These are phyloP conservation scores for Pinus tabuliformis DNA, from an alignment of 75 land plant genomes.

Conservation along the genomic window DNA sequence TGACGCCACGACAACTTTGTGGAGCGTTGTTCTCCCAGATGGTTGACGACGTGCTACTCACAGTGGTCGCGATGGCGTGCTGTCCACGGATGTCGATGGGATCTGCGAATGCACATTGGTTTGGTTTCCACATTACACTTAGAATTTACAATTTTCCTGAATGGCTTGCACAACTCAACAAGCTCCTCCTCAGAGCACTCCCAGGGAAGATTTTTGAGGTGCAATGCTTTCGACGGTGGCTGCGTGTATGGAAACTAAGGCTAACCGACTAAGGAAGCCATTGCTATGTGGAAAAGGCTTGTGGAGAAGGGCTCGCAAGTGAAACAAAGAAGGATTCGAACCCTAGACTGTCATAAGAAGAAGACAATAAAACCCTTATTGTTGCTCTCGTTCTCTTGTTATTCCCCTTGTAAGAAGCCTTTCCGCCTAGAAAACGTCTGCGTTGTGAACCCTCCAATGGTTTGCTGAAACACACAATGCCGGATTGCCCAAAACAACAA, in stretches of 20 bases:
- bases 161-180: constrained; percentile 87
- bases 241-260: constrained; percentile 93
- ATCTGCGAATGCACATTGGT: too few relatives aligned
- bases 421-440: neutral
- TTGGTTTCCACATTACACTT: constrained; percentile 97
- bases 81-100: too few relatives aligned
- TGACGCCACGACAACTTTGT: too few relatives aligned
- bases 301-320: neutral
- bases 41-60: too few relatives aligned
- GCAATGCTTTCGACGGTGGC: constrained; percentile 91
- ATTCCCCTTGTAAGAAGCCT: neutral
- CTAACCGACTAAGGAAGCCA: constrained; percentile 77
- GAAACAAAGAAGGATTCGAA: neutral
- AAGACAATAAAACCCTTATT: neutral
- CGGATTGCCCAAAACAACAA: too few relatives aligned
- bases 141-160: constrained; percentile 86
- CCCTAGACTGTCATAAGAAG: neutral
- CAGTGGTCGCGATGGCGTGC: too few relatives aligned
- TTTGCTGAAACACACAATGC: too few relatives aligned
- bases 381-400: neutral
- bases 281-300: neutral
- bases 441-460: neutral
- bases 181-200: constrained; percentile 94
- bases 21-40: too few relatives aligned
- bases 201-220: constrained; percentile 91